A percentile compares a stretch with the other conserved stretches of the same genome.
Conservation (phyloP, 768 basidiomycete species). For the Tremella yokohamensis region DNA sequence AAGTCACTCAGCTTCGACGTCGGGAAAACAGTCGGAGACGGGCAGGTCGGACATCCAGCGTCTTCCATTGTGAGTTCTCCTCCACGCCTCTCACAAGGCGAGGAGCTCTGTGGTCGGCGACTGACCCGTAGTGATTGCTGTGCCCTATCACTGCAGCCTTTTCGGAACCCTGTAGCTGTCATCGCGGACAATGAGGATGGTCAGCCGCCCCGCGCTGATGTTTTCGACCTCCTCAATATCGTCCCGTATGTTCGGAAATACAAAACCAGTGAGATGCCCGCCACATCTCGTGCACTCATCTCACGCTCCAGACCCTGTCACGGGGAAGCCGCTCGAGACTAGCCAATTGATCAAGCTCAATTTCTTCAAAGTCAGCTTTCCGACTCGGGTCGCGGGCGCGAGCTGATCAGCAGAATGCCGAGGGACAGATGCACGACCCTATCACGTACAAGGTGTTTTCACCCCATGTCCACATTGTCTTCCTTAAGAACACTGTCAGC, state of each 20-base stretch:
- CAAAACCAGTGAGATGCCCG: constrained; percentile 46
- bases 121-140: constrained; percentile 65
- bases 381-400: background rate
- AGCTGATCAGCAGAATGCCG: constrained; percentile 59
- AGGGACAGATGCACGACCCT: constrained; percentile 87
- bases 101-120: too few species aligned
- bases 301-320: constrained; percentile 51
- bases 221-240: constrained; percentile 87
- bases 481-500: constrained; percentile 68
- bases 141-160: constrained; percentile 83
- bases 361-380: constrained; percentile 57
- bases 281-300: background rate
- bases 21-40: constrained; percentile 39
- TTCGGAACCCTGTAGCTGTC: constrained; percentile 78
- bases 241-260: constrained; percentile 80
- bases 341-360: constrained; percentile 53
- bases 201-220: constrained; percentile 63
- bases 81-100: background rate
- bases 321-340: constrained; percentile 52
- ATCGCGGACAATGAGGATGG: constrained; percentile 53
- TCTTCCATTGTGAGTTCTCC: constrained; percentile 42
- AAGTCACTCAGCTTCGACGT: constrained; percentile 40
- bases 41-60: constrained; percentile 46
- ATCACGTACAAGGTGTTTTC: constrained; percentile 97
- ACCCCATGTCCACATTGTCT: constrained; percentile 94